Conservation (phyloP, 2,329 filamentous ascomycete species). For the Fusarium zealandicum region DNA sequence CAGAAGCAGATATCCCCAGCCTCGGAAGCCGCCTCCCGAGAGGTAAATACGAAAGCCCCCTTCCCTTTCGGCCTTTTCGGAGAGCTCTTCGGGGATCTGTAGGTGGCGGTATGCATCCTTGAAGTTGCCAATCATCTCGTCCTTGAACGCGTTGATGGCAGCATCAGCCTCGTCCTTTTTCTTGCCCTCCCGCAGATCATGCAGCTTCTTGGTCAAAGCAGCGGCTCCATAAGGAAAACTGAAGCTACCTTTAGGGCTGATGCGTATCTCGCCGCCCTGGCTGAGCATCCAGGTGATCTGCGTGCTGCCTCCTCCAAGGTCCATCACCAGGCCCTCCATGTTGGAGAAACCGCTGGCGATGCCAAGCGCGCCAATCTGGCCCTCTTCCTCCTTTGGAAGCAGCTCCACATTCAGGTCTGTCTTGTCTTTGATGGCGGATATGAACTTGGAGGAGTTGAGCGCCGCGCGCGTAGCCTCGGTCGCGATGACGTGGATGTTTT, state of each 20-base stretch:
- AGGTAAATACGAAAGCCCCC: constrained; percentile 68
- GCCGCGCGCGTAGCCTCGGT: constrained; percentile 45
- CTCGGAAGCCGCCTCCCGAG: constrained; percentile 74
- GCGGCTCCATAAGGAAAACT: constrained; percentile 76
- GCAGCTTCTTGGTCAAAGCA: constrained; percentile 65
- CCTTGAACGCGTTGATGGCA: constrained; percentile 53
- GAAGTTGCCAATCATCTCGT: constrained; percentile 62
- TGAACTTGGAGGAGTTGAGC: constrained; percentile 41
- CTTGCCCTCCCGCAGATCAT: constrained; percentile 50
- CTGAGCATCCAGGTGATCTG: constrained; percentile 73
- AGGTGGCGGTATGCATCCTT: constrained; percentile 59
- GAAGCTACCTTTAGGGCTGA: constrained; percentile 62
- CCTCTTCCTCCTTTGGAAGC: constrained; percentile 71
- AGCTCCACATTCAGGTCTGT: constrained; percentile 68
- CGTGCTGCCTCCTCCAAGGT: constrained; percentile 73
- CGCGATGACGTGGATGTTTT: constrained; percentile 43
- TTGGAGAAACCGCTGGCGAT: constrained; percentile 68
- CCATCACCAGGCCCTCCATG: constrained; percentile 74
- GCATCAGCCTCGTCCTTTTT: constrained; percentile 50
- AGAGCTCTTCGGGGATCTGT: constrained; percentile 59
- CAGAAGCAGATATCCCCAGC: constrained; percentile 72
- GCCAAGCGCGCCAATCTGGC: constrained; percentile 69
- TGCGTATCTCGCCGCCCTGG: constrained; percentile 56
- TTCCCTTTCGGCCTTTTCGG: constrained; percentile 50
- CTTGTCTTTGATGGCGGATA: constrained; percentile 55